These are phyloP conservation scores for Rubroboletus pulcherrimus DNA, from an alignment of 768 basidiomycete species.

Conservation along the genomic window DNA sequence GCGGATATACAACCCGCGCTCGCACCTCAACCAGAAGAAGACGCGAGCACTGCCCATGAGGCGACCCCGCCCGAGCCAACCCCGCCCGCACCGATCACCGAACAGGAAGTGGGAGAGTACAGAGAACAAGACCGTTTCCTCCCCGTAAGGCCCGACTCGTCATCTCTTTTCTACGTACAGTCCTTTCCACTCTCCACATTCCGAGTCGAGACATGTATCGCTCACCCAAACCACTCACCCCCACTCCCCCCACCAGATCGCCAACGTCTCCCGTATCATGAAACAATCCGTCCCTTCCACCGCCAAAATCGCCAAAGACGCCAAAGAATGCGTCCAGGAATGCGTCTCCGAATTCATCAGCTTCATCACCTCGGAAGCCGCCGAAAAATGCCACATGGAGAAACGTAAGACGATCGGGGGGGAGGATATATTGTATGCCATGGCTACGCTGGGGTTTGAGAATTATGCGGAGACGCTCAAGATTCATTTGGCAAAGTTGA, in stretches of 20 bases:
- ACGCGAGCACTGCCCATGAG: constrained; percentile 30
- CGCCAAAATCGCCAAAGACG: constrained; percentile 97
- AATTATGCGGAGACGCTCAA: constrained; percentile 91
- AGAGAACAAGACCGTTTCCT: constrained; percentile 93
- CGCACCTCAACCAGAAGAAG: constrained; percentile 40
- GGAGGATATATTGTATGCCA: constrained; percentile 95
- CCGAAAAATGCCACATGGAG: constrained; percentile 90
- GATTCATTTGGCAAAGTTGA: constrained; percentile 87
- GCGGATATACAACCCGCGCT: constrained; percentile 34
- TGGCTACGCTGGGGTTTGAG: constrained; percentile 89
- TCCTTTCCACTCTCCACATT: background rate
- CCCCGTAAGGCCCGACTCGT: constrained; percentile 49
- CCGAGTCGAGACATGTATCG: background rate
- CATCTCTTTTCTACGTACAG: background rate
- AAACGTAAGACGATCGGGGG: constrained; percentile 98
- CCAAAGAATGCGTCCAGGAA: constrained; percentile 98
- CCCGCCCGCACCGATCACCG: constrained; percentile 73
- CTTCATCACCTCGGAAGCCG: constrained; percentile 96
- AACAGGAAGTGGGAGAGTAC: constrained; percentile 91
- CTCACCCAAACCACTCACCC: background rate
- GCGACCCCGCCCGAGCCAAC: constrained; percentile 39
- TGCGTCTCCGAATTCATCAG: constrained; percentile 98
- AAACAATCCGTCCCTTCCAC: constrained; percentile 84
- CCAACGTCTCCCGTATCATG: constrained; percentile 98
- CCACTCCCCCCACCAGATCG: constrained; percentile 54